Percentiles rank a stretch among this genome's conserved stretches.
Conservation (phyloP, 768 basidiomycete genomes). For the Suillus cothurnatus region DNA sequence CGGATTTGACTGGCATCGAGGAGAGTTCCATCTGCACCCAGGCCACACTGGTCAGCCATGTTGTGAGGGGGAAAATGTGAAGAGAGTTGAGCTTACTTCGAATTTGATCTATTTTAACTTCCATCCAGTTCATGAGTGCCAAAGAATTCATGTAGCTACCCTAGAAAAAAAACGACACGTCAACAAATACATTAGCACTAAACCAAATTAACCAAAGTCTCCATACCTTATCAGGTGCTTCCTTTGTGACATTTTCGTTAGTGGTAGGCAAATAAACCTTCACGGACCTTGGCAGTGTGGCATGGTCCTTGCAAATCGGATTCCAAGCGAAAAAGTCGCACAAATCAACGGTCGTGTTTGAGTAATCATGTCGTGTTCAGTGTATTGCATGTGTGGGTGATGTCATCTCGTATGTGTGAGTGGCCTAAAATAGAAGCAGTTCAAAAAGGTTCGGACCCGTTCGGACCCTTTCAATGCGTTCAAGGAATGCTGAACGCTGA, state of each 20-base stretch:
- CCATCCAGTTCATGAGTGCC: background rate
- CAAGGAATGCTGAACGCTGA: too few relatives aligned
- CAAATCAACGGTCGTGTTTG: too few relatives aligned
- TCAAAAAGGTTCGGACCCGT: too few relatives aligned
- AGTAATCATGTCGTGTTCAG: too few relatives aligned
- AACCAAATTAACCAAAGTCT: constrained; percentile 1
- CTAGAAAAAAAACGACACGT: background rate
- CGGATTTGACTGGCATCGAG: background rate
- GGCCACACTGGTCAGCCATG: constrained; percentile 1
- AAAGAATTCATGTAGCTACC: background rate
- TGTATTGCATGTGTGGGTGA: too few relatives aligned
- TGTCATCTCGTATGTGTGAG: too few relatives aligned
- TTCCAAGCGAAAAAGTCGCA: too few relatives aligned
- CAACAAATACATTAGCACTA: background rate
- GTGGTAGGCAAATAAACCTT: too few relatives aligned
- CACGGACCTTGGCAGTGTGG: too few relatives aligned
- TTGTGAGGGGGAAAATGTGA: background rate
- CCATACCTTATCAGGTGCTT: constrained; percentile 4
- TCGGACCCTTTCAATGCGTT: too few relatives aligned
- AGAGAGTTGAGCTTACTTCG: constrained; percentile 1
- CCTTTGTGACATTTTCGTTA: background rate
- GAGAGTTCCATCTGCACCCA: constrained; percentile 3
- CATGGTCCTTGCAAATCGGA: too few relatives aligned
- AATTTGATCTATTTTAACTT: background rate
- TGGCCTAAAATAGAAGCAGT: too few relatives aligned